These are phyloP conservation scores for Fusarium sp. DNA, from an alignment of 2,329 filamentous ascomycete genomes.

Conservation along the genomic window DNA sequence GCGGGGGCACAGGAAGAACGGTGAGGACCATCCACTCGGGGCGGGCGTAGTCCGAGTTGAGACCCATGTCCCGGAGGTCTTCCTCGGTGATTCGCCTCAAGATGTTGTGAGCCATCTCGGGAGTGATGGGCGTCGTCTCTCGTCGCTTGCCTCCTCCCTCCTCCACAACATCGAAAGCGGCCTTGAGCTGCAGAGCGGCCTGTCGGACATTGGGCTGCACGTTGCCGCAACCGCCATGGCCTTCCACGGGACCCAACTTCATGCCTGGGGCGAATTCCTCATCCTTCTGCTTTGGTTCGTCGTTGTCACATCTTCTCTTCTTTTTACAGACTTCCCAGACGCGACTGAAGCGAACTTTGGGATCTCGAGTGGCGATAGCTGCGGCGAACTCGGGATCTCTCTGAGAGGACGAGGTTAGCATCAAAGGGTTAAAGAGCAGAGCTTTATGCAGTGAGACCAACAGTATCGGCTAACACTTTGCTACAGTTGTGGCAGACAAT, in stretches of 20 bases:
- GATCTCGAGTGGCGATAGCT: conserved; percentile 87
- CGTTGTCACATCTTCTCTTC: conserved; percentile 85
- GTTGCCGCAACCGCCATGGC: conserved; percentile 95
- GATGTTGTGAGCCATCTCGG: conserved; percentile 86
- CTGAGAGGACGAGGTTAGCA: conserved; percentile 75
- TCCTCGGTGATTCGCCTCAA: conserved; percentile 86
- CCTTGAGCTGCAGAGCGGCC: conserved; percentile 85
- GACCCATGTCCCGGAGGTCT: conserved; percentile 86
- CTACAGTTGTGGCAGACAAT: conserved; percentile 99
- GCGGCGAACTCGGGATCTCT: conserved; percentile 85
- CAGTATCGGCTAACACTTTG: conserved; percentile 96
- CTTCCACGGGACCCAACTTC: conserved; percentile 63
- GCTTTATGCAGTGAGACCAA: conserved; percentile 78
- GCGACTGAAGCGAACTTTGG: conserved; percentile 92
- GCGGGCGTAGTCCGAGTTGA: conserved; percentile 94
- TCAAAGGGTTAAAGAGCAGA: conserved; percentile 65
- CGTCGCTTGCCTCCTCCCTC: conserved; percentile 80
- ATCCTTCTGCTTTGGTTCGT: conserved; percentile 77
- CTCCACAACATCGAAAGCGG: conserved; percentile 76
- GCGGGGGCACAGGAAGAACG: conserved; percentile 93
- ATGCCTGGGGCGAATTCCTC: conserved; percentile 72
- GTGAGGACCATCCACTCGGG: conserved; percentile 99
- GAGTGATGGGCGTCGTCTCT: conserved; percentile 85
- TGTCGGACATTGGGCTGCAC: conserved; percentile 88
- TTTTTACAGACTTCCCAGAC: conserved; percentile 95